These are phyloP conservation scores for Aspergillus homomorphus DNA, from an alignment of 495 filamentous ascomycete genomes.

Conservation along the genomic window DNA sequence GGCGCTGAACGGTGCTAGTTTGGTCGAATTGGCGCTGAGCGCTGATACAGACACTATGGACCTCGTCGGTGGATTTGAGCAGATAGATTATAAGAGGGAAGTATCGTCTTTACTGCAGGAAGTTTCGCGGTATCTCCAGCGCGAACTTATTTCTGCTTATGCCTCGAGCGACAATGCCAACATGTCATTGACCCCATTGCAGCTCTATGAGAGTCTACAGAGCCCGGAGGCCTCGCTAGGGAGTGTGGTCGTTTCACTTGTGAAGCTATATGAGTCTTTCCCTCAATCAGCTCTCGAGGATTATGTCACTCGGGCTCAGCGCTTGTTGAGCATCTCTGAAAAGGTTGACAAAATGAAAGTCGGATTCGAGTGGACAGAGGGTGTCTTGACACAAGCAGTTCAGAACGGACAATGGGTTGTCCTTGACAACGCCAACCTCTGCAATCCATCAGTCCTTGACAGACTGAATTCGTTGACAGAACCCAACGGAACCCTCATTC, in stretches of 20 bases:
- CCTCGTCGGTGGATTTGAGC: constrained; percentile 93
- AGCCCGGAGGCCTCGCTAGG: constrained; percentile 33
- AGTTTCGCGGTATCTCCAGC: constrained; percentile 53
- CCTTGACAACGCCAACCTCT: constrained; percentile 95
- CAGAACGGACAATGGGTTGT: constrained; percentile 88
- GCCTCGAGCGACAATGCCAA: constrained; percentile 37
- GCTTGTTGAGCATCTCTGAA: constrained; percentile 41
- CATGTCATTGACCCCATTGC: constrained; percentile 31
- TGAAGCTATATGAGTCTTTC: constrained; percentile 28
- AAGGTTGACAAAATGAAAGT: constrained; percentile 58
- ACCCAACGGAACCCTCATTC: constrained; percentile 77
- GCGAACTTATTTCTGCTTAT: constrained; percentile 49
- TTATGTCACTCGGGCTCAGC: constrained; percentile 33
- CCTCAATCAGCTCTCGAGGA: constrained; percentile 30
- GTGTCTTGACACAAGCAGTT: constrained; percentile 81
- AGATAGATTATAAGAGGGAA: constrained; percentile 75
- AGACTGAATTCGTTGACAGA: constrained; percentile 92
- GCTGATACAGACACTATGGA: constrained; percentile 96
- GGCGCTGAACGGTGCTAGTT: constrained; percentile 63
- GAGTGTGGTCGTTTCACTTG: constrained; percentile 33
- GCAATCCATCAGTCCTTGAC: constrained; percentile 90
- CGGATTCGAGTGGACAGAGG: constrained; percentile 95
- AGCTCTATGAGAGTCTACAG: constrained; percentile 36
- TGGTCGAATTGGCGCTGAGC: constrained; percentile 81
- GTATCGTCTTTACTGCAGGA: constrained; percentile 52